Evolutionary conservation across 306 rosid species (phyloP).

Genomic region (Acacia confusa): DNA sequence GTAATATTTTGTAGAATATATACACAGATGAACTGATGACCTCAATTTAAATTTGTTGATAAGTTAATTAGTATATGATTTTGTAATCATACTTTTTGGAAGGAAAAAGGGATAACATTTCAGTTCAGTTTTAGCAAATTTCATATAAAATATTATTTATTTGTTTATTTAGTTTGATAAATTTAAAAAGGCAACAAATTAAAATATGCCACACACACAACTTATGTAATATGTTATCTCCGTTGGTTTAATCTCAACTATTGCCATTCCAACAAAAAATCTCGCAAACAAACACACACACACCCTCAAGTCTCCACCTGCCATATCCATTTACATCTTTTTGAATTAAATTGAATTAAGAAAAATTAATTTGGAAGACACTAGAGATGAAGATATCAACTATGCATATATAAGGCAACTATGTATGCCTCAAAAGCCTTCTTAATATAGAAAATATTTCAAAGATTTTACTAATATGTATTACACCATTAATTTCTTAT

Average conservation of each 20-base stretch:
- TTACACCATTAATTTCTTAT: slow-evolving; percentile 31
- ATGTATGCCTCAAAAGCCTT: slow-evolving; percentile 28
- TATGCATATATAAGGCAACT: slow-evolving; percentile 17
- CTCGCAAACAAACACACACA: not conserved
- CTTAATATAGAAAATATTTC: slow-evolving; percentile 17
- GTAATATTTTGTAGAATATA: not conserved
- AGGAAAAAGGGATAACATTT: not conserved
- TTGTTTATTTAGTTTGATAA: not conserved
- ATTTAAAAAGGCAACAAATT: not conserved
- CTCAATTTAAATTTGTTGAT: not conserved
- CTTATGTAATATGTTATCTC: too few species aligned
- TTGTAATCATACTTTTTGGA: not conserved
- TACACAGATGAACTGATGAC: not conserved
- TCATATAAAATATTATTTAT: not conserved
- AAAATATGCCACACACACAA: not conserved
- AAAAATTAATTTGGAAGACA: not conserved
- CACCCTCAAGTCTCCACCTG: not conserved
- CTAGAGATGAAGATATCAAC: not conserved
- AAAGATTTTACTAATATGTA: slow-evolving; percentile 29
- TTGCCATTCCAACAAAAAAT: not conserved
- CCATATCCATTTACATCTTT: slow-evolving; percentile 6
- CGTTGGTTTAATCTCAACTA: not conserved
- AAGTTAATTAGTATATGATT: not conserved
- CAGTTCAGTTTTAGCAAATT: not conserved
- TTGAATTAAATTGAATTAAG: not conserved